Conservation (phyloP, 208 protist species). For the Vickermania spadyakhi region DNA sequence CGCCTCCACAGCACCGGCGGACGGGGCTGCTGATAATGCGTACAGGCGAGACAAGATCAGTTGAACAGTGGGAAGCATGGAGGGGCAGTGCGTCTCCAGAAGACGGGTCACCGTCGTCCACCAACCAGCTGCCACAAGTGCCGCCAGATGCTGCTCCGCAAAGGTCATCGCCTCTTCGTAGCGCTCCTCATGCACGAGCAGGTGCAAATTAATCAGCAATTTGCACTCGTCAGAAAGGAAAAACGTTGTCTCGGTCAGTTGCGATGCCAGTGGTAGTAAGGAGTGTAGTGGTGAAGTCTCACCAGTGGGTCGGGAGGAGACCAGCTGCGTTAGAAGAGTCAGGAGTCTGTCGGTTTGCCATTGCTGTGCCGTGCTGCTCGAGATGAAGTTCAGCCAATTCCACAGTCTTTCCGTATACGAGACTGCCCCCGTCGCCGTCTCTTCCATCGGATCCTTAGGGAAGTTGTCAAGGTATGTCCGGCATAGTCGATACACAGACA, state of each 20-base stretch:
- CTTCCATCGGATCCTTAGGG: not conserved
- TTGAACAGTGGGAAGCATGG: conserved; percentile 9
- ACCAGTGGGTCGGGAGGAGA: not conserved
- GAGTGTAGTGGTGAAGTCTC: too few relatives aligned
- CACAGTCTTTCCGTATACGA: too few relatives aligned
- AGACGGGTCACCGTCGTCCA: conserved; percentile 19
- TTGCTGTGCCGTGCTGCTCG: not conserved
- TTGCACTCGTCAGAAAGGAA: not conserved
- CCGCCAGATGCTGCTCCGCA: conserved; percentile 15
- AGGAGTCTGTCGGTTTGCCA: not conserved
- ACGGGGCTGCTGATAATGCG: conserved; percentile 3
- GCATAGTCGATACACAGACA: not conserved
- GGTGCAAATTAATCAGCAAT: not conserved
- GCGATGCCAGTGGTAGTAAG: too few relatives aligned
- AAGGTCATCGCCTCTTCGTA: conserved; percentile 13
- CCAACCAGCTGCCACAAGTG: conserved; percentile 13
- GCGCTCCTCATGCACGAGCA: conserved; percentile 10
- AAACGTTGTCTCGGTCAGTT: not conserved
- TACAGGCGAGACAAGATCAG: conserved; percentile 15
- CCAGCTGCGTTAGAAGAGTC: not conserved
- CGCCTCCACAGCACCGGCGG: not conserved
- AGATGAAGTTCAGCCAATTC: not conserved
- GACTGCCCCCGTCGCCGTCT: not conserved
- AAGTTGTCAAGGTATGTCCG: not conserved
- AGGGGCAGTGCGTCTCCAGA: conserved; percentile 17